A percentile compares a stretch with the other conserved stretches of the same genome.
Evolutionary conservation across 192 early-diverging fungal species (phyloP).

Genomic region (Dispira parvispora): DNA sequence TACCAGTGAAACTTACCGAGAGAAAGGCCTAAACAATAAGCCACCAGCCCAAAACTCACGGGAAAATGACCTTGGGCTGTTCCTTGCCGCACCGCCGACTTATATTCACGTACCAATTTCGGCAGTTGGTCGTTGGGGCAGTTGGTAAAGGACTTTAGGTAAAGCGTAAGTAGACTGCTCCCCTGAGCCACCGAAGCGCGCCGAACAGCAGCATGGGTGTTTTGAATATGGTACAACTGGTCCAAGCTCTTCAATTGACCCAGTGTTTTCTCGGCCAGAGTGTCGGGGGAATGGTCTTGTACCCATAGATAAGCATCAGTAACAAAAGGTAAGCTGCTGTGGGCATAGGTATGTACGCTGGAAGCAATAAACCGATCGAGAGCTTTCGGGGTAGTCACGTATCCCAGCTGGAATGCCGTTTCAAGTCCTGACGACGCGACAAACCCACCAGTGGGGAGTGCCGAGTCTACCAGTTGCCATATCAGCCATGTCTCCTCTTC

Average conservation of each 20-base stretch:
- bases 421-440: slow-evolving; percentile 86
- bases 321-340: slow-evolving; percentile 53
- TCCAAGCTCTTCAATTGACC: slow-evolving; percentile 14
- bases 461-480: slow-evolving; percentile 76
- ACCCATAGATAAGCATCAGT: slow-evolving; percentile 14
- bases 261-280: slow-evolving; percentile 6
- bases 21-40: too few relatives aligned
- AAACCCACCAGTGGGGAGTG: slow-evolving; percentile 89
- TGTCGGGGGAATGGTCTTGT: background rate
- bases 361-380: slow-evolving; percentile 32
- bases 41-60: too few relatives aligned
- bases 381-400: slow-evolving; percentile 23
- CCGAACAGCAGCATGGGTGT: slow-evolving; percentile 23
- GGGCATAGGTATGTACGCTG: slow-evolving; percentile 52
- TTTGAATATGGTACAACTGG: slow-evolving; percentile 3
- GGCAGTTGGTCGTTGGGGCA: too few relatives aligned
- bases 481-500: slow-evolving; percentile 50
- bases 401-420: slow-evolving; percentile 53
- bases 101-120: too few relatives aligned
- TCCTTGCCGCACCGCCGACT: too few relatives aligned
- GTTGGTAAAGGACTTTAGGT: background rate
- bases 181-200: slow-evolving; percentile 27
- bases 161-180: slow-evolving; percentile 25
- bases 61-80: too few relatives aligned
- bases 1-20: too few relatives aligned